A percentile compares a stretch with the other conserved stretches of the same genome.
Evolutionary conservation across 2,329 filamentous ascomycete genomes (phyloP).

Genomic region (Fusarium sp.): DNA sequence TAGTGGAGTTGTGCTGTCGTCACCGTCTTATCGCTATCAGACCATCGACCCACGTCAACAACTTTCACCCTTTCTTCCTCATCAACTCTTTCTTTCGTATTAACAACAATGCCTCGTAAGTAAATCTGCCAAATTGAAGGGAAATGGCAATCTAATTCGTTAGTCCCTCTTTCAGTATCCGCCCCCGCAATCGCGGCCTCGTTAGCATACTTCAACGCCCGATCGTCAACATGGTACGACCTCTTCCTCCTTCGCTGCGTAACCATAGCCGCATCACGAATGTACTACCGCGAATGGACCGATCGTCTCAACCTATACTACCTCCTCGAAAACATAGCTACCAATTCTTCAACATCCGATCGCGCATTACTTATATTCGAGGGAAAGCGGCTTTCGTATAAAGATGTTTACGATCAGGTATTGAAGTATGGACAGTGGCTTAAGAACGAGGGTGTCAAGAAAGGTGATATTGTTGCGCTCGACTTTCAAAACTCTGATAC

Average conservation of each 20-base stretch:
- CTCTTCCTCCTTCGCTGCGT: constrained; percentile 67
- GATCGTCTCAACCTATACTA: constrained; percentile 81
- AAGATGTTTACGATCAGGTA: constrained; percentile 76
- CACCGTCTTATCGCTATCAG: constrained; percentile 37
- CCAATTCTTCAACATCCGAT: constrained; percentile 61
- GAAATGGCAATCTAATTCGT: not conserved
- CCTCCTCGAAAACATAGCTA: constrained; percentile 74
- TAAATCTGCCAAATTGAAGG: not conserved
- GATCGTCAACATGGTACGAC: constrained; percentile 75
- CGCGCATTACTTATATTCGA: constrained; percentile 74
- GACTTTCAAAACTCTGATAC: constrained; percentile 85
- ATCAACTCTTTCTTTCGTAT: not conserved
- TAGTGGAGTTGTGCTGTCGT: constrained; percentile 38
- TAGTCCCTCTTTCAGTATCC: constrained; percentile 66
- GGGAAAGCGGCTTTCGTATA: constrained; percentile 77
- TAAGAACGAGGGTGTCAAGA: constrained; percentile 70
- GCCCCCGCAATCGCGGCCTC: constrained; percentile 73
- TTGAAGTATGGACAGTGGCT: constrained; percentile 83
- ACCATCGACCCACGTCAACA: constrained; percentile 35
- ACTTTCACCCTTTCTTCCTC: not conserved
- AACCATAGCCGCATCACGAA: constrained; percentile 58
- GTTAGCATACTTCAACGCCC: constrained; percentile 83
- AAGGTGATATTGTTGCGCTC: constrained; percentile 82
- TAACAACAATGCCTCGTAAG: constrained; percentile 36
- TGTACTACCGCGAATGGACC: constrained; percentile 61